These are phyloP conservation scores for Telfairia occidentalis DNA, from an alignment of 331 rosid genomes.

Conservation along the genomic window DNA sequence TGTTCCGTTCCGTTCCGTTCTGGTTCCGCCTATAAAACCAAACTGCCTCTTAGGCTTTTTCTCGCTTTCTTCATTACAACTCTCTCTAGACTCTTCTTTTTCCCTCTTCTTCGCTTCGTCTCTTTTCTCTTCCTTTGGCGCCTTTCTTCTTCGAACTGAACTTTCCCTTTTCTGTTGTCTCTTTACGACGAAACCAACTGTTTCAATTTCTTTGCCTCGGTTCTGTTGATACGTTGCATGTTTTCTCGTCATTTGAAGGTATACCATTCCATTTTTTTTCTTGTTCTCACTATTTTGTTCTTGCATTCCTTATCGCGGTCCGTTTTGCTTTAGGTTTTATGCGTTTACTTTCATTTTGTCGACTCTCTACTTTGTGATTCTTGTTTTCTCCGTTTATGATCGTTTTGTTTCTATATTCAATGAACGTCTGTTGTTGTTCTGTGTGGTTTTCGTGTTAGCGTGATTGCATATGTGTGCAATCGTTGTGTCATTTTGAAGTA, in stretches of 20 bases:
- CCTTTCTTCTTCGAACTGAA: background rate
- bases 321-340: background rate
- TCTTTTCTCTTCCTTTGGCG: background rate
- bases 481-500: background rate
- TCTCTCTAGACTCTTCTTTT: conserved; percentile 1
- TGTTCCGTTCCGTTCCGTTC: background rate
- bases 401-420: background rate
- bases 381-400: background rate
- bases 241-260: background rate
- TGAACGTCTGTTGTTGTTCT: too few species aligned
- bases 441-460: background rate
- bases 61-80: background rate
- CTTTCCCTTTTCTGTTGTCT: background rate
- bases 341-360: background rate
- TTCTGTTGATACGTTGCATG: background rate
- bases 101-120: background rate
- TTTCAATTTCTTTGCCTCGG: background rate
- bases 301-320: background rate
- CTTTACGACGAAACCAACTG: background rate
- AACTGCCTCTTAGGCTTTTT: background rate
- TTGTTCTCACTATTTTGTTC: background rate
- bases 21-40: background rate
- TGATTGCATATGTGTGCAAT: background rate
- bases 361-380: background rate
- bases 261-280: background rate